Base-by-base conservation (phyloP, 2,329 filamentous ascomycete species). In the Plectosphaerella sp. region DNA sequence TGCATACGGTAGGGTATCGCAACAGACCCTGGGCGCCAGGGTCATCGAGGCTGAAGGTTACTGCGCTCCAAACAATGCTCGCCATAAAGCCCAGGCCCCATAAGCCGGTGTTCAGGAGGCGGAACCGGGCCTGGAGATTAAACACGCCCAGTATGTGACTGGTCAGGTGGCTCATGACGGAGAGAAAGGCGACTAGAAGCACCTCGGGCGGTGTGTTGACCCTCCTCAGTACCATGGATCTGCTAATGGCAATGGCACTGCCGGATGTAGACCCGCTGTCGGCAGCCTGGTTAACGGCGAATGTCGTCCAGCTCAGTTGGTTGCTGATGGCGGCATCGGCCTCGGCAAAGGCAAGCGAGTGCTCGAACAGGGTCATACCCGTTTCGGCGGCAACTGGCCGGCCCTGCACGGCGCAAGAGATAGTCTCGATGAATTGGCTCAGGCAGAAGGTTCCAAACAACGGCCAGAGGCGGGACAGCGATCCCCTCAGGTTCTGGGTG, bases 321-420 rank as follows among this genome's bases (percentile, higher is more conserved):
- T 86, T 89, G 60, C 86, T 86, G 45, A 97, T 86, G 57, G 92
- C 88, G 28, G 89, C 87, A 67, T 99, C 94, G 9, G 93, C 93
- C 69, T 99, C 94, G 11, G 93, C 91, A 71, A 97, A 99, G 3
- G 93, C 93, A 9, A 99, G 77, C 0, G 92, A 97, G 64, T 97
- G 92, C 66, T 99, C 94, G 62, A 97, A 96, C 2, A 97, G 81
- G 0, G 92, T 96, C 89, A 97, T 96, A 16, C 91, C 92, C 1
- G 91, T 95, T 70, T 97, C 94, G 0, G 89, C 87, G 57, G 88
- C 83, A 1, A 90, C 82, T 3, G 84, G 81, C 3, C 88, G 84
- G 33, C 93, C 93, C 67, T 96, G 91, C 7, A 97, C 79, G 10
- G 93, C 90, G 67, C 91, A 96, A 4, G 88, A 87, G 10, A 97